phyloP scores from a whole-genome alignment of 202 grass and related monocot genomes.

The Alloteropsis angusta region DNA sequence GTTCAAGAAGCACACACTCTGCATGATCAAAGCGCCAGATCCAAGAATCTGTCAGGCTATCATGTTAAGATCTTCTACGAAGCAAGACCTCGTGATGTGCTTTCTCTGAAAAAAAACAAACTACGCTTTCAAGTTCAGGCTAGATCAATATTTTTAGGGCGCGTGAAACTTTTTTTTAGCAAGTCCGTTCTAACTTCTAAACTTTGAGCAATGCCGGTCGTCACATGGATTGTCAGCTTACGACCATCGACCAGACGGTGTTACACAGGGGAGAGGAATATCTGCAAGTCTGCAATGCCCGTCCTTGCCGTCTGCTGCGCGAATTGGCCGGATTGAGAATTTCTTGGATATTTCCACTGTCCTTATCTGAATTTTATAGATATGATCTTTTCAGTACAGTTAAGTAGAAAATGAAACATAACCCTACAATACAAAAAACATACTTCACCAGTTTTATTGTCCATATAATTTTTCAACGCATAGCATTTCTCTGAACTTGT shows the following conservation, averaged over 20 bases:
- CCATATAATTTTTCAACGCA: not conserved
- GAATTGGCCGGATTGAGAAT: not conserved
- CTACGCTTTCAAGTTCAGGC: not conserved
- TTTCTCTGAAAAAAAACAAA: not conserved
- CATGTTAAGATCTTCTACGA: not conserved
- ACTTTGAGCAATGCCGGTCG: not conserved
- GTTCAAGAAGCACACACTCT: not conserved
- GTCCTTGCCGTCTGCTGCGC: not conserved
- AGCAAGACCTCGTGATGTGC: not conserved
- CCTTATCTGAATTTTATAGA: conserved; percentile 3
- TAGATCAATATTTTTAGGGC: not conserved
- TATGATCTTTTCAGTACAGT: not conserved
- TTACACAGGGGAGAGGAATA: not conserved
- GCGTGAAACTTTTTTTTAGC: not conserved
- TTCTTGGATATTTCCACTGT: not conserved
- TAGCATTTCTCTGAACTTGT: not conserved
- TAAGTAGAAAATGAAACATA: not conserved
- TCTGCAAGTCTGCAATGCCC: not conserved
- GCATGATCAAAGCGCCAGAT: not conserved
- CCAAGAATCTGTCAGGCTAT: not conserved
- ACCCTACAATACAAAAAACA: not conserved
- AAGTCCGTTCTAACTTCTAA: not conserved
- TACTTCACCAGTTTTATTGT: not conserved
- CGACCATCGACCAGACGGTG: conserved; percentile 1
- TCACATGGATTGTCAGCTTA: not conserved